Evolutionary conservation across 2,329 filamentous ascomycete species (phyloP).

Genomic region (Fusarium pseudoanthophilum): DNA sequence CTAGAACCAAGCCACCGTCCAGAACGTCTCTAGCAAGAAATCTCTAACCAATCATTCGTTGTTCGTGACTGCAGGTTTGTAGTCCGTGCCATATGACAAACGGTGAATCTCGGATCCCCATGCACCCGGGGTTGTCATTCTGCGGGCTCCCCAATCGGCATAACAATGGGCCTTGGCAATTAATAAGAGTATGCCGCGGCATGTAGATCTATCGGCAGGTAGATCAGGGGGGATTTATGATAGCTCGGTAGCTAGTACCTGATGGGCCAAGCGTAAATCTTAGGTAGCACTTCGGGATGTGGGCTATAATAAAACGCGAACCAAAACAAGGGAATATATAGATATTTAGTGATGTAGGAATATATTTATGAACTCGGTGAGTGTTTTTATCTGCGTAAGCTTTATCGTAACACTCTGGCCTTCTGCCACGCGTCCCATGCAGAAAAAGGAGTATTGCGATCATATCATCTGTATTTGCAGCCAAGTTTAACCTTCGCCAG

Average conservation of each 20-base stretch:
- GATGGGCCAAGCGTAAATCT: background rate
- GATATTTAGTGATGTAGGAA: background rate
- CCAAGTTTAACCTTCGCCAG: background rate
- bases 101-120: background rate
- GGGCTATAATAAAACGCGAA: no score
- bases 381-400: no score
- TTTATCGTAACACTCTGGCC: accelerated
- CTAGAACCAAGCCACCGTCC: background rate
- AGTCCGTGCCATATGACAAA: background rate
- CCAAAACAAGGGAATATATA: background rate
- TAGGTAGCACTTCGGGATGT: background rate
- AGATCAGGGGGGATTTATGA: background rate
- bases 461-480: background rate
- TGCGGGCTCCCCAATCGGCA: background rate
- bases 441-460: background rate
- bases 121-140: background rate
- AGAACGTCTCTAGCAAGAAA: background rate
- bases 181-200: background rate
- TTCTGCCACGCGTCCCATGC: background rate
- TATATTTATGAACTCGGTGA: accelerated
- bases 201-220: background rate
- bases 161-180: background rate
- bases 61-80: background rate
- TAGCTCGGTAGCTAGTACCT: background rate
- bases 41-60: background rate